Conservation (phyloP, 192 early-diverging fungal species). For the Gonapodya prolifera region DNA sequence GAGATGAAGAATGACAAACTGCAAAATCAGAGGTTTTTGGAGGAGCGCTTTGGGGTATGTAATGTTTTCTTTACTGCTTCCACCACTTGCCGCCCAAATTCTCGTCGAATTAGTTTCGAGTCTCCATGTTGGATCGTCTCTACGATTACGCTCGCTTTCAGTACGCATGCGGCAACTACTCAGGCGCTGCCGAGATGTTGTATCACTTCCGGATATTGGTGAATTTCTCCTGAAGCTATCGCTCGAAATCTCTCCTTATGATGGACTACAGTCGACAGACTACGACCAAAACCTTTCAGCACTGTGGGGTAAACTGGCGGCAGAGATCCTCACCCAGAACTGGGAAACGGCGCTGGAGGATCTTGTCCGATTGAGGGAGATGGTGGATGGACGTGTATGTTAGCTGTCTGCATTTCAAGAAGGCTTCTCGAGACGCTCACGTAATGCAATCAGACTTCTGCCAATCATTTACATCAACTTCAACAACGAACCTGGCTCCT, state of each 20-base stretch:
- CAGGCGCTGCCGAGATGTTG: constrained; percentile 80
- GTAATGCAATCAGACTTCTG: constrained; percentile 34
- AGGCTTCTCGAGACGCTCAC: neutral
- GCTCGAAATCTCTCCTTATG: neutral
- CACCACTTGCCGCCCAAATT: neutral
- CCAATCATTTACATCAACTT: constrained; percentile 71
- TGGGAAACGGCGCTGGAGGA: constrained; percentile 90
- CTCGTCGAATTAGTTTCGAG: constrained; percentile 47
- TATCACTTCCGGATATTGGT: constrained; percentile 91
- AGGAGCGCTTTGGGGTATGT: constrained; percentile 67
- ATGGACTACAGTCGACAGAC: constrained; percentile 60
- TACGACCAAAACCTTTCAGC: constrained; percentile 68
- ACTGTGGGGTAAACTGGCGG: constrained; percentile 93
- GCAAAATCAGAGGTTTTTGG: constrained; percentile 77
- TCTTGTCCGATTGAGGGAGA: constrained; percentile 71
- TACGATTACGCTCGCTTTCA: constrained; percentile 85
- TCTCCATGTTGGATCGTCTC: constrained; percentile 74
- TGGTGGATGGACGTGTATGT: constrained; percentile 66
- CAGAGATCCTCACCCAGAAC: constrained; percentile 86
- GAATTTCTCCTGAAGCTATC: constrained; percentile 12
- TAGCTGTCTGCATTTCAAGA: neutral
- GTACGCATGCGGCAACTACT: constrained; percentile 87
- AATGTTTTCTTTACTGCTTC: neutral
- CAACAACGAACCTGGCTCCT: constrained; percentile 88
- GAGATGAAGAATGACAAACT: constrained; percentile 88